phyloP scores from a whole-genome alignment of 192 early-diverging fungal species.

The Coemansia sp. region DNA sequence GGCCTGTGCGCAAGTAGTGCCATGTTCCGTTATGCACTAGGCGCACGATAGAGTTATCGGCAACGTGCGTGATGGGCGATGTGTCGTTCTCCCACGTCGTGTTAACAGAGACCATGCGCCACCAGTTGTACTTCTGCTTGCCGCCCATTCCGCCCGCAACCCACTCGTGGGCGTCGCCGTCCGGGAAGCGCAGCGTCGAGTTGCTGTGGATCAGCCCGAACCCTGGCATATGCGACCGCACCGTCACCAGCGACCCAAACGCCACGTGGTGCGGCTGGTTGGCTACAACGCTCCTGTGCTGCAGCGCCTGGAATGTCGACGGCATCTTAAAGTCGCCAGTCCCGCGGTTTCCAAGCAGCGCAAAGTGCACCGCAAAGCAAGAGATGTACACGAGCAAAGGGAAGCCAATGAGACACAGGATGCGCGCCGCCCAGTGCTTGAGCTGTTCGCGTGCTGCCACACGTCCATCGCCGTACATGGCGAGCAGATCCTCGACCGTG shows the following conservation, averaged over 20 bases:
- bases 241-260: conserved; percentile 26
- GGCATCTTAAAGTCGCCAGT: conserved; percentile 94
- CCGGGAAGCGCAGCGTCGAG: conserved; percentile 20
- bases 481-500: conserved; percentile 88
- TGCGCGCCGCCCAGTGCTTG: conserved; percentile 78
- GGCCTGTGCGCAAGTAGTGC: conserved; percentile 40
- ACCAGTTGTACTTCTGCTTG: conserved; percentile 41
- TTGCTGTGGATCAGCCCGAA: conserved; percentile 38
- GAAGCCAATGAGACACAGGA: conserved; percentile 74
- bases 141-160: conserved; percentile 28
- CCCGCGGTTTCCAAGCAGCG: conserved; percentile 71
- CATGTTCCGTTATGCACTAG: conserved; percentile 57
- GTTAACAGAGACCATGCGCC: conserved; percentile 17
- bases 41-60: conserved; percentile 33
- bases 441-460: conserved; percentile 59
- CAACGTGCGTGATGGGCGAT: conserved; percentile 14
- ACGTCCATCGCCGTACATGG: conserved; percentile 69
- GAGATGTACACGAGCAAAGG: conserved; percentile 74
- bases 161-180: conserved; percentile 5
- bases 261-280: conserved; percentile 26
- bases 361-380: conserved; percentile 90
- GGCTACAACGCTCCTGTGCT: conserved; percentile 69
- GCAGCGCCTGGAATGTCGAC: conserved; percentile 79
- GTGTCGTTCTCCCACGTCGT: conserved; percentile 10
- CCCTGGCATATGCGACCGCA: conserved; percentile 35